A percentile compares a stretch with the other conserved stretches of the same genome.
Evolutionary conservation across 768 basidiomycete genomes (phyloP).

Genomic region (Postia placenta): DNA sequence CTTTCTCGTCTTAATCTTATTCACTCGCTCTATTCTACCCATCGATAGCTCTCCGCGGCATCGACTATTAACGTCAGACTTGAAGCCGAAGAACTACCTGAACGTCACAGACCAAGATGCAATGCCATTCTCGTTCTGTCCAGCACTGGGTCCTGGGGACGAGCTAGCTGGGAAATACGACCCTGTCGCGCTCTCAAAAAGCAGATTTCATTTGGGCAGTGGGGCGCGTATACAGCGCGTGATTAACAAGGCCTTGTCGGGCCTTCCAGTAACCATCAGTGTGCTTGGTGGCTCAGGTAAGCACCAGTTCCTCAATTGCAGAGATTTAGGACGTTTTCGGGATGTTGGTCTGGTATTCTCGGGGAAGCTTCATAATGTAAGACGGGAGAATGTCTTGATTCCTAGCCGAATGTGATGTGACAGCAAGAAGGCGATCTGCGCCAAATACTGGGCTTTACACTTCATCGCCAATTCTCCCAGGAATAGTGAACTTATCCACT

Average conservation of each 20-base stretch:
- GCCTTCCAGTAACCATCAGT: conserved; percentile 84
- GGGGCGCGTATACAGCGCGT: conserved; percentile 79
- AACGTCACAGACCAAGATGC: conserved; percentile 48
- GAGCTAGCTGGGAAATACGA: conserved; percentile 76
- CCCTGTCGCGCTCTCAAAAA: conserved; percentile 63
- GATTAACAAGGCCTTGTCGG: conserved; percentile 76
- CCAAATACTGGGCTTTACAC: too few species aligned
- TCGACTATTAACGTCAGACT: conserved; percentile 28
- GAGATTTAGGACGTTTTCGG: too few species aligned
- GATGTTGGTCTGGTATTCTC: too few species aligned
- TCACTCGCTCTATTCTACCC: conserved; percentile 53
- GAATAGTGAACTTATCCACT: too few species aligned
- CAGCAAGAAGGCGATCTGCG: too few species aligned
- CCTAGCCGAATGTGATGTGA: too few species aligned
- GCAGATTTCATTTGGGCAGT: conserved; percentile 71
- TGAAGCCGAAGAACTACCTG: conserved; percentile 78
- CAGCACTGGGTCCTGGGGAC: conserved; percentile 79
- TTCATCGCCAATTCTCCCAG: too few species aligned
- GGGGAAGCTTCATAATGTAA: too few species aligned
- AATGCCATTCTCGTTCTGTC: conserved; percentile 88
- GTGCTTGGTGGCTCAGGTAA: conserved; percentile 84
- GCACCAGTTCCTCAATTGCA: too few species aligned
- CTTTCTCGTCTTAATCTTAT: conserved; percentile 46
- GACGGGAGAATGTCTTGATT: too few species aligned
- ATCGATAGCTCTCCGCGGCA: conserved; percentile 25